Evolutionary conservation across 106 monocot species (phyloP), one percentile per base, ranked within the genome.

Genomic region (Iris macrosiphon): DNA sequence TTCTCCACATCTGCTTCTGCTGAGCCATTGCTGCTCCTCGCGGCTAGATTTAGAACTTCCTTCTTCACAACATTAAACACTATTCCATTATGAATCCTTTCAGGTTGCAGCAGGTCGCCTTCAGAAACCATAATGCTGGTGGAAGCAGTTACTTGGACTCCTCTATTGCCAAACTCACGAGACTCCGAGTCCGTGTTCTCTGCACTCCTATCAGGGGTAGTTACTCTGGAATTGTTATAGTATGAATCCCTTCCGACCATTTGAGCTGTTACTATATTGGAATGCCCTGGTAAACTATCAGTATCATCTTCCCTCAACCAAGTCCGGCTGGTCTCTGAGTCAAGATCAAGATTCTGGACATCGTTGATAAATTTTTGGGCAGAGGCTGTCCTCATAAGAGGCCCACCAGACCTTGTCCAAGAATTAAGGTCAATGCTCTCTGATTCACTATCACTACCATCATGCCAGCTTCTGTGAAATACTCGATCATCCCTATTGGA

Each of bases 331-430:
- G 49, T 53, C n/a, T 76, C 75, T 1, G 61, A 13, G 3, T 75
- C 72, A 20, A 76, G 22, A 37, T 75, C 73, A 17, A 90, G 73
- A 59, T 54, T 83, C 65, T 87, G 77, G 52, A 90, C 77, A 59
- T 75, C 83, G 39, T 40, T 87, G 9, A 98, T 75, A 41, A 90
- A 90, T 35, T 61, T 83, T n/a, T 80, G 58, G 0, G 96, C 90
- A 2, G 90, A 98, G 2, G 55, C 48, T 1, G 80, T 98, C 61
- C 96, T 82, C 96, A 98, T 83, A 2, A 98, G 62, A 44, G 96
- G 96, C 0, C 86, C 95, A 15, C 95, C 89, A 23, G 61, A 67
- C 34, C 81, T 77, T 5, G 94, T 95, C 95, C 95, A 95, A 19
- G 81, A 79, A 54, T 89, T 67, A 7, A 89, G 71, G 7, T 89